Evolutionary conservation across 108 stramenopile genomes (phyloP).

Genomic region (Cyclotella sp.): DNA sequence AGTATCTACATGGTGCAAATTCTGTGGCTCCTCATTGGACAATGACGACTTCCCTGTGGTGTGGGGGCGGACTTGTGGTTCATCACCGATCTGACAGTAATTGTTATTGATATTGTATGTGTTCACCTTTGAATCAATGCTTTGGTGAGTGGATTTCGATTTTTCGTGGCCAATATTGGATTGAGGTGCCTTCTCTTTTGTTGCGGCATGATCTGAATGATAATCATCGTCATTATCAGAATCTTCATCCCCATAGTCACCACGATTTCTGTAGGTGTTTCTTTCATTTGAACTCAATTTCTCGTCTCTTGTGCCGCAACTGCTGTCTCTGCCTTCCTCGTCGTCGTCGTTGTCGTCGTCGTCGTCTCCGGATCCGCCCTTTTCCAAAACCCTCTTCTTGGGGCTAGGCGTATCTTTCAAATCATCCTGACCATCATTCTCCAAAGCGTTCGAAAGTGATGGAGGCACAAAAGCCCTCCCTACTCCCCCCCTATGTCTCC

Average conservation of each 20-base stretch:
- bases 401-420: slow-evolving; percentile 11
- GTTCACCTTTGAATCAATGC: too few relatives aligned
- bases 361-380: not conserved
- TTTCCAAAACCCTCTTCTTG: slow-evolving; percentile 5
- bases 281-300: not conserved
- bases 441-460: not conserved
- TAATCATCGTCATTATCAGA: not conserved
- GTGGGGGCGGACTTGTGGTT: too few relatives aligned
- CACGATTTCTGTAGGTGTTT: not conserved
- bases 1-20: too few relatives aligned
- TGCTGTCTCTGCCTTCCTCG: not conserved
- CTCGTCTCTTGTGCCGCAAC: not conserved
- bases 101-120: too few relatives aligned
- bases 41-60: too few relatives aligned
- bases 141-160: too few relatives aligned
- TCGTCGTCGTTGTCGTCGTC: slow-evolving; percentile 7
- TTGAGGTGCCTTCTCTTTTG: too few relatives aligned
- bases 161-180: too few relatives aligned
- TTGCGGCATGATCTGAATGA: too few relatives aligned
- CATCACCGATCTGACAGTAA: too few relatives aligned
- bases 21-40: too few relatives aligned
- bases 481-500: slow-evolving; percentile 49
- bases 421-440: slow-evolving; percentile 27
- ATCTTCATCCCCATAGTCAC: not conserved
- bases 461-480: slow-evolving; percentile 54